phyloP scores from a whole-genome alignment of 371 early-diverging fungal genomes.

The Circinella minor region DNA sequence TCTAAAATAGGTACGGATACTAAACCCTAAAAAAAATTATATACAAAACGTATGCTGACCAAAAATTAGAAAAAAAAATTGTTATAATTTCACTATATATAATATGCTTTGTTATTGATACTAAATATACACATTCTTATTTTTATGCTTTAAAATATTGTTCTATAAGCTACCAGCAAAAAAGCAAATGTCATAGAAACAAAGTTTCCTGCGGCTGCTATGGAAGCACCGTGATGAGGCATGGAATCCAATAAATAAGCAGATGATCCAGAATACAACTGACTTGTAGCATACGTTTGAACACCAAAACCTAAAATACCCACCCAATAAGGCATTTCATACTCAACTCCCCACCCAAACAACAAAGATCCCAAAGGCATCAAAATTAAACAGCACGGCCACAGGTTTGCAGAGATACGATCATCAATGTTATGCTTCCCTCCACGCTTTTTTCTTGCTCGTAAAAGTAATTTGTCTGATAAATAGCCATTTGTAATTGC shows the following conservation, averaged over 20 bases:
- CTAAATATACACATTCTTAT: too few species aligned
- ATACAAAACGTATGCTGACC: not conserved
- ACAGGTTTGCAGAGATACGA: slow-evolving; percentile 25
- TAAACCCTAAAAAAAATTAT: slow-evolving; percentile 18
- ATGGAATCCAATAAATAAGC: slow-evolving; percentile 44
- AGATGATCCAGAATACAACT: slow-evolving; percentile 35
- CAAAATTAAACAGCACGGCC: slow-evolving; percentile 37
- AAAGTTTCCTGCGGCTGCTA: slow-evolving; percentile 44
- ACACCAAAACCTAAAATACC: slow-evolving; percentile 48
- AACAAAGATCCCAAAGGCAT: slow-evolving; percentile 45
- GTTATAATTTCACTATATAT: too few species aligned
- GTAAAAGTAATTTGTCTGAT: slow-evolving; percentile 28
- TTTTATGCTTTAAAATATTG: too few species aligned
- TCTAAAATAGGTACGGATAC: slow-evolving; percentile 21
- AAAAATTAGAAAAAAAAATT: not conserved
- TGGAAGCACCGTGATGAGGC: slow-evolving; percentile 44
- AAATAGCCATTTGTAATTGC: slow-evolving; percentile 24
- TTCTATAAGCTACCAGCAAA: not conserved
- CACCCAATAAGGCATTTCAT: slow-evolving; percentile 34
- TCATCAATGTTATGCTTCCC: slow-evolving; percentile 26
- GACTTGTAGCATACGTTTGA: slow-evolving; percentile 48
- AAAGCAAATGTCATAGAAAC: slow-evolving; percentile 39
- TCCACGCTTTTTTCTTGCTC: slow-evolving; percentile 23
- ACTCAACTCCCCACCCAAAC: slow-evolving; percentile 51
- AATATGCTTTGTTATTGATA: too few species aligned